Evolutionary conservation across 345 rosid species (phyloP), one percentile per base, ranked within the genome.

Genomic region (Aquilaria sinensis): DNA sequence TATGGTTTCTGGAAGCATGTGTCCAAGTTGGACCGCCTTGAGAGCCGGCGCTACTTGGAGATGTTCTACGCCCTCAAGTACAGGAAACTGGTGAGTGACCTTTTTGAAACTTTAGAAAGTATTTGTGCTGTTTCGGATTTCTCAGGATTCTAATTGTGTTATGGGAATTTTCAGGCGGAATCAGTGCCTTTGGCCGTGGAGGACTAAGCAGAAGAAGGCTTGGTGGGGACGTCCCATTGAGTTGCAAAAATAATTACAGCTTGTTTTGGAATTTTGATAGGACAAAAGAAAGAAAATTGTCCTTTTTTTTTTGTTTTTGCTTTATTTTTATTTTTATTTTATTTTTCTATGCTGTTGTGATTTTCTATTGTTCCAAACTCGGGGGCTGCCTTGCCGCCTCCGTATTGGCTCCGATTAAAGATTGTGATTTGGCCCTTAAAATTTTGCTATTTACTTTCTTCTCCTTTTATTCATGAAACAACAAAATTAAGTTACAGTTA

Each of bases 1-100:
- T 89, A 92, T 30, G 96, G 96, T 6, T 92, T 92, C 83, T 92
- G 96, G 96, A 92, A 92, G 51, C 96, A 90, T 31, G 98, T 93
- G 3, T 88, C 98, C 0, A 93, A 93, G 59, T 96, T 93, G n/a
- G 96, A 93, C 58, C 89, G 82, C 6, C 96, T 65, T 0, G 98
- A 92, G 86, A 87, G 92, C 80, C 77, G 89, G 2, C 87, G 98
- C 14, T 92, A 92, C 81, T 80, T 92, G 1, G 98, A 92, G 74
- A 92, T 92, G 98, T 92, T 92, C 58, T 85, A 82, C 10, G 95
- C 96, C 15, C 78, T 92, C 30, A 92, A 92, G 72, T 92, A 85
- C 71, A 83, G 85, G 6, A 87, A 80, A 65, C 66, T 92, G 89
- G 98, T 92, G 81, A 47, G 69, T 14, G 50, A 48, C n/a, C 6